phyloP scores from a whole-genome alignment of 2,329 filamentous ascomycete genomes.

The Arthrobotrys pseudoclavata region DNA sequence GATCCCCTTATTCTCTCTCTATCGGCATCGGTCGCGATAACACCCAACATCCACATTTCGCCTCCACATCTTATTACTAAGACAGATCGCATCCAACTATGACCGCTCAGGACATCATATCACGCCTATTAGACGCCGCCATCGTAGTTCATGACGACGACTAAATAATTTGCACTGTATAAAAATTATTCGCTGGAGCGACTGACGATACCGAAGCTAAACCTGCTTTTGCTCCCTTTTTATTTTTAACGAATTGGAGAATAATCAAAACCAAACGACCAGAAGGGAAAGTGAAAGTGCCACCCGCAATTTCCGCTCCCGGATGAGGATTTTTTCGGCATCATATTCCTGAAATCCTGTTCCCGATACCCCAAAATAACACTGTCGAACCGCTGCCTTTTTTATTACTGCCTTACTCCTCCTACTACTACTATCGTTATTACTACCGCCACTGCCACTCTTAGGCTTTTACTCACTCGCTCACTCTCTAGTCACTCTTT shows the following conservation, averaged over 20 bases:
- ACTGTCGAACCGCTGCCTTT: not conserved
- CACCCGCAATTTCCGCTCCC: slow-evolving; percentile 53
- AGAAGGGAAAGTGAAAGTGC: slow-evolving; percentile 39
- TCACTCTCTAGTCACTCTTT: slow-evolving; percentile 9
- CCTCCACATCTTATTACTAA: not conserved
- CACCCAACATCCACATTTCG: too few species aligned
- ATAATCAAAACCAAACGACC: slow-evolving; percentile 9
- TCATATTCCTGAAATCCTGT: slow-evolving; percentile 6
- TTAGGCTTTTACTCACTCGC: not conserved
- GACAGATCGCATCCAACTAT: slow-evolving; percentile 11
- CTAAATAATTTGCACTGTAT: not conserved
- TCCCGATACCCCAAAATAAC: slow-evolving; percentile 14
- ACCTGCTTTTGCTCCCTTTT: slow-evolving; percentile 5
- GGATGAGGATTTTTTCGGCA: slow-evolving; percentile 46
- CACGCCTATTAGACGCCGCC: slow-evolving; percentile 26
- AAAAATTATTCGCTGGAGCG: slow-evolving; percentile 20
- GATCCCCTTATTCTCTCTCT: not conserved
- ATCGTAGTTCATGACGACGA: slow-evolving; percentile 17
- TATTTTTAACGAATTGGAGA: slow-evolving; percentile 18
- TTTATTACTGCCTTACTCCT: not conserved
- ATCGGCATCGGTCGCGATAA: not conserved
- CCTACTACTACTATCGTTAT: not conserved
- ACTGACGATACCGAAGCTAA: slow-evolving; percentile 20
- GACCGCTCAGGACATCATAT: slow-evolving; percentile 14
- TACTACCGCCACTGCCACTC: too few species aligned